Evolutionary conservation across 1,284 basidiomycete genomes (phyloP), one percentile per base, ranked within the genome.

Genomic region (Wolfiporia cocos): DNA sequence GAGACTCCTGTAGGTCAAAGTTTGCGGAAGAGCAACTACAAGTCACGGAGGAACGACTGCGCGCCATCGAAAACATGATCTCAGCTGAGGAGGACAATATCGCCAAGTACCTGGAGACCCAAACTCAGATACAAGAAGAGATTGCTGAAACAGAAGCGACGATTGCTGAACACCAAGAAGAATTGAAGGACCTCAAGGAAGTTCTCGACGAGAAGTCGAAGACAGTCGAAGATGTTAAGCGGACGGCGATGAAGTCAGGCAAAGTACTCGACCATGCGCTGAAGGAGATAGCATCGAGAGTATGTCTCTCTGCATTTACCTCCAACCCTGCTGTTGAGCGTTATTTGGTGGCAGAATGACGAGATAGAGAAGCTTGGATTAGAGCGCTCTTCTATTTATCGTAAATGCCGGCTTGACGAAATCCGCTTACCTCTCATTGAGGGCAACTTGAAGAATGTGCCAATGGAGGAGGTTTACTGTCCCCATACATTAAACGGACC

Each of bases 331-430:
- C 39, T 30, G 20, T 9, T 24, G 7, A 11, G 22, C 31, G 18
- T 29, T 37, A 17, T 34, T 30, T n/a, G n/a, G n/a, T n/a, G n/a
- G n/a, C 46, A 92, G 89, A 96, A 95, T 55, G 92, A 95, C 59
- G 86, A 93, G 56, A 97, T 98, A 47, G 92, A 94, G 64, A 91
- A 90, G 55, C 66, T 89, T 10, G 87, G 83, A 0, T 72, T 92
- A 15, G 93, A 98, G 55, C 75, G 96, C 20, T 89, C 92, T 15
- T 71, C 81, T 0, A 78, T 92, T 42, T 99, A 96, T 62, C 78
- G 94, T 17, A 86, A 87, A 55, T 98, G 95, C 65, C 81, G 92
- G 47, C 71, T 99, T 29, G 96, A 99, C 55, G 93, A 96, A 56
- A 87, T 99, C 53, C 75, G 78, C 35, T 64, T 99, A 18, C 94